Base-by-base conservation (phyloP, 352 stramenopile species). In the Plasmopara muralis region DNA sequence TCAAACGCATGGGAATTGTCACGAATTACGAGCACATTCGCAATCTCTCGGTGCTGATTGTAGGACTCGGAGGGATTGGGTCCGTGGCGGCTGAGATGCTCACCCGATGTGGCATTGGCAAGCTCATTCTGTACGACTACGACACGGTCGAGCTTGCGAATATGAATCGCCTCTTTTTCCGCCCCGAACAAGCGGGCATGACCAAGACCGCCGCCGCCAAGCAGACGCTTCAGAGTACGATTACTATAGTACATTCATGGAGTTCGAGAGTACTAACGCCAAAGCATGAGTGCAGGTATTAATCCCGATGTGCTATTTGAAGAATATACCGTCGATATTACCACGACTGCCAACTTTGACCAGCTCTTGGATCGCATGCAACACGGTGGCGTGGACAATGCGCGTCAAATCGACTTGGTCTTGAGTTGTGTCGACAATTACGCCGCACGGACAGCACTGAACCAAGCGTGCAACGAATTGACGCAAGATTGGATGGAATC, bases 91-190 rank as follows among this genome's bases (percentile, higher is more conserved):
- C 86, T 14, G 86, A 96, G 64, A 96, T 96, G 86, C 74, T 96
- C 52, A 89, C 81, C 48, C 84, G 86, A 39, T 96, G 86, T 57
- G 86, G 86, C 58, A 82, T 95, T 47, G 86, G 86, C 52, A 94
- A 94, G 61, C 75, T 96, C 53, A 75, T 96, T 55, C 75, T 96
- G 59, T 92, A 91, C 58, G 86, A 96, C 68, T 96, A 94, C 61
- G 86, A 96, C 63, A 85, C 65, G 25, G 86, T 96, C 43, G 86
- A 95, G 68, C 73, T 95, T 48, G 86, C 81, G 47, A 96, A 96
- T 53, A 96, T 96, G 86, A 96, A 96, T 62, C 84, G 86, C 31
- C 64, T 96, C 30, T 96, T 96, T 69, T 96, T 95, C 59, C 82
- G 83, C 4, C 85, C 85, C 3, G 77, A 92, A 53, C 85, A 96